Evolutionary conservation across 768 basidiomycete genomes (phyloP).

Genomic region (Pholiota microspora): DNA sequence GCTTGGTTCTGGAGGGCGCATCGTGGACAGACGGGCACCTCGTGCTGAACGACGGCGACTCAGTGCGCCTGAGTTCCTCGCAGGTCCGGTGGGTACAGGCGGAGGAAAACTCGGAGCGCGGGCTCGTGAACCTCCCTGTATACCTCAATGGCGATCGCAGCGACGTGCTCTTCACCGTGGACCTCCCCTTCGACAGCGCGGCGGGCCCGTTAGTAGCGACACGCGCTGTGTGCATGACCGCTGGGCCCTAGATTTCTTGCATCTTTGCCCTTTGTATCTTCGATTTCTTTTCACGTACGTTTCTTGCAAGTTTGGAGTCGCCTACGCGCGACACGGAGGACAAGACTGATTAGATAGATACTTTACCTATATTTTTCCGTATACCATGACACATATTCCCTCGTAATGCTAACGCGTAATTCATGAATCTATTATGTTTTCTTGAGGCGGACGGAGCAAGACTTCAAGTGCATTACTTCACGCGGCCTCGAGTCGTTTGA

Average conservation of each 20-base stretch:
- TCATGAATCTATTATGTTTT: constrained; percentile 13
- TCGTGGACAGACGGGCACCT: constrained; percentile 69
- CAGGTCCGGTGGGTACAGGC: constrained; percentile 85
- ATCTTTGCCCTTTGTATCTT: not conserved
- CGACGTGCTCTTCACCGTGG: constrained; percentile 88
- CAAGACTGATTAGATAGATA: constrained; percentile 13
- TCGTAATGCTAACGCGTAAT: constrained; percentile 14
- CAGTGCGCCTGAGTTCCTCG: constrained; percentile 75
- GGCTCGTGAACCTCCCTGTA: constrained; percentile 79
- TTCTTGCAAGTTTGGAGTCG: no score
- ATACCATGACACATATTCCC: constrained; percentile 17
- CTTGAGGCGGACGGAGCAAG: no score
- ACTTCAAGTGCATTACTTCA: no score
- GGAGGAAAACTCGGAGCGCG: constrained; percentile 34
- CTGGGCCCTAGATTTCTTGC: constrained; percentile 51
- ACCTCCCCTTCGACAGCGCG: constrained; percentile 71
- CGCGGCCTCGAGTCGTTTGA: no score
- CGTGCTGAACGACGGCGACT: constrained; percentile 80
- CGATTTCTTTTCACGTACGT: constrained; percentile 4
- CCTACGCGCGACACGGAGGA: not conserved
- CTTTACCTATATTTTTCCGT: constrained; percentile 17
- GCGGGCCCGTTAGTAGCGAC: constrained; percentile 75
- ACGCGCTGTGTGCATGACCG: constrained; percentile 88
- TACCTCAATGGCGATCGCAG: constrained; percentile 90
- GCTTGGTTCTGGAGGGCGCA: constrained; percentile 82